phyloP scores from a whole-genome alignment of 257 asterid genomes.

The Apocynum venetum region DNA sequence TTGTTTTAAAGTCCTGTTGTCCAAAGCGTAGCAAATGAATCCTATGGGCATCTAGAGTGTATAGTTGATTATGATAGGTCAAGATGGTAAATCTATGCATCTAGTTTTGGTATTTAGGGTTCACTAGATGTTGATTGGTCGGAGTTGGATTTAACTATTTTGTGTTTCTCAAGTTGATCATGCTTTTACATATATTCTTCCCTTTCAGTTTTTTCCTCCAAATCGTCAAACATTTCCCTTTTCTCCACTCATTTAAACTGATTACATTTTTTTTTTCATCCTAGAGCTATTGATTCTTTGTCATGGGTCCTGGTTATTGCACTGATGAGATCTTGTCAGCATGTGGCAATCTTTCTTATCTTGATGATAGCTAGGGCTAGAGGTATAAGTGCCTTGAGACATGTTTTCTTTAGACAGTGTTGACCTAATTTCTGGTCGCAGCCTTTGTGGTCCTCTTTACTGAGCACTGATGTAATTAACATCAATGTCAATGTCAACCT shows the following conservation, averaged over 20 bases:
- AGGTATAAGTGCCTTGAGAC: not conserved
- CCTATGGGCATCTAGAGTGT: too few relatives aligned
- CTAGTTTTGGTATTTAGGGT: too few relatives aligned
- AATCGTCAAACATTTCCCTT: too few relatives aligned
- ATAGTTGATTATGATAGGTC: too few relatives aligned
- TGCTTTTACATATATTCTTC: not conserved
- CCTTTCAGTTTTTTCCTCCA: not conserved
- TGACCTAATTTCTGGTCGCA: not conserved
- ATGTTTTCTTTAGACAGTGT: not conserved
- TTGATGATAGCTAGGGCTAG: not conserved
- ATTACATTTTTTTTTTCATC: too few relatives aligned
- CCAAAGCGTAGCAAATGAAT: too few relatives aligned
- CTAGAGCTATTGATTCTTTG: too few relatives aligned
- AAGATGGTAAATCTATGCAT: too few relatives aligned
- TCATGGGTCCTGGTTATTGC: not conserved
- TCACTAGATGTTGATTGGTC: not conserved
- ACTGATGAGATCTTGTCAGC: not conserved
- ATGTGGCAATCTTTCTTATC: too few relatives aligned
- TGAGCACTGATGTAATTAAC: not conserved
- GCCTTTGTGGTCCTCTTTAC: not conserved
- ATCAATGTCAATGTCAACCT: not conserved
- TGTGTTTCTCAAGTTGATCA: not conserved
- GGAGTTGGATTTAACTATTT: not conserved
- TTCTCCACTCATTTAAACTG: too few relatives aligned
- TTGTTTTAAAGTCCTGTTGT: too few relatives aligned